Evolutionary conservation across 768 basidiomycete species (phyloP).

Genomic region (Gelatoporia subvermispora): DNA sequence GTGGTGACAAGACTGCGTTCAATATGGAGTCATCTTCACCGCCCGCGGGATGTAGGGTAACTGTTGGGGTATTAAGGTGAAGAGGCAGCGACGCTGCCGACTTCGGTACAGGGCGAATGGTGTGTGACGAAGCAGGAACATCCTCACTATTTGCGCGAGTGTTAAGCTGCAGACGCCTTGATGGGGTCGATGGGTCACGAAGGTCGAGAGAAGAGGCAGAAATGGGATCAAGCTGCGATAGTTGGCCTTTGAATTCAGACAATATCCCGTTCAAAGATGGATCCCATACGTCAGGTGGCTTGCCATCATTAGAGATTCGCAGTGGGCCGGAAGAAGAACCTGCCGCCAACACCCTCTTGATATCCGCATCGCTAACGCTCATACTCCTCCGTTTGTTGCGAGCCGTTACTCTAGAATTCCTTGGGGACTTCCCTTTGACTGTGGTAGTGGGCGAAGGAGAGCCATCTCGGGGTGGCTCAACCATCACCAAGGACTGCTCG

Average conservation of each 20-base stretch:
- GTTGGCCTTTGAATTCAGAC: slow-evolving; percentile 68
- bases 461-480: slow-evolving; percentile 31
- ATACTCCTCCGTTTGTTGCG: slow-evolving; percentile 58
- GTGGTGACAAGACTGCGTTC: slow-evolving; percentile 8
- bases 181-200: slow-evolving; percentile 58
- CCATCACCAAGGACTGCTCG: slow-evolving; percentile 53
- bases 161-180: slow-evolving; percentile 31
- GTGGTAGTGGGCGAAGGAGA: slow-evolving; percentile 22
- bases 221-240: slow-evolving; percentile 60
- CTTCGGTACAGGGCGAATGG: slow-evolving; percentile 7
- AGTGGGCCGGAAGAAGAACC: slow-evolving; percentile 33
- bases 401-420: slow-evolving; percentile 13
- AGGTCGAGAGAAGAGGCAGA: slow-evolving; percentile 53
- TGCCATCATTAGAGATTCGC: slow-evolving; percentile 34
- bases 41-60: slow-evolving; percentile 18
- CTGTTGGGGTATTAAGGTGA: slow-evolving; percentile 14
- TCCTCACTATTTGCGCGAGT: slow-evolving; percentile 22
- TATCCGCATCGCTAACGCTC: slow-evolving; percentile 66
- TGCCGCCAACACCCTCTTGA: slow-evolving; percentile 39
- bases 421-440: slow-evolving; percentile 13
- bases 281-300: slow-evolving; percentile 36
- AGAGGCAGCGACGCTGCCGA: slow-evolving; percentile 8
- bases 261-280: slow-evolving; percentile 57
- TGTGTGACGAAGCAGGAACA: slow-evolving; percentile 9
- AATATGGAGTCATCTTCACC: slow-evolving; percentile 12